Percentiles rank a stretch among this genome's conserved stretches.
Conservation (phyloP, 441 rosid genomes). For the Gossypium schwendimanii region DNA sequence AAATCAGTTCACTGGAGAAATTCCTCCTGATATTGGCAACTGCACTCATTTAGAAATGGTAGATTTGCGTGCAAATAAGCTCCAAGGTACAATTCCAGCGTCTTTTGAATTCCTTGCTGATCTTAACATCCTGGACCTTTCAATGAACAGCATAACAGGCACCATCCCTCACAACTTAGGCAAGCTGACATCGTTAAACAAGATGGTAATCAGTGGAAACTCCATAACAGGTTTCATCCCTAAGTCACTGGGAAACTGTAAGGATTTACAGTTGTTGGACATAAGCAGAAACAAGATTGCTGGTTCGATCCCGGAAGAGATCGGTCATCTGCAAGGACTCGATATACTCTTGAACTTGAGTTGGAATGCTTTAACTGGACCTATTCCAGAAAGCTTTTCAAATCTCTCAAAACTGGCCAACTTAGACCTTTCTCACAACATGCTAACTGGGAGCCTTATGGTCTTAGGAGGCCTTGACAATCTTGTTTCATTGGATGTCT, state of each 20-base stretch:
- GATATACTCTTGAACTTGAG: slow-evolving; percentile 63
- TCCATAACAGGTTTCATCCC: slow-evolving; percentile 49
- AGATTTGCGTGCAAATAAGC: slow-evolving; percentile 48
- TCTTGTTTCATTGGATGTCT: slow-evolving; percentile 52
- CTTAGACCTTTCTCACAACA: slow-evolving; percentile 62
- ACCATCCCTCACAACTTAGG: slow-evolving; percentile 47
- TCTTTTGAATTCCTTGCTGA: slow-evolving; percentile 38
- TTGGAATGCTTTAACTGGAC: slow-evolving; percentile 48
- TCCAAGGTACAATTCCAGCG: slow-evolving; percentile 44
- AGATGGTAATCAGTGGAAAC: slow-evolving; percentile 45
- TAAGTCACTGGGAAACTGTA: slow-evolving; percentile 45
- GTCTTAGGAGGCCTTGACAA: slow-evolving; percentile 44
- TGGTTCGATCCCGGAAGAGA: slow-evolving; percentile 50
- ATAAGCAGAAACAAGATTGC: slow-evolving; percentile 48
- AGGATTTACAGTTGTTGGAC: slow-evolving; percentile 58
- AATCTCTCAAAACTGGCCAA: slow-evolving; percentile 56
- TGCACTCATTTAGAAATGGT: slow-evolving; percentile 60
- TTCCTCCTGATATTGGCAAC: slow-evolving; percentile 50
- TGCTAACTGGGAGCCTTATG: slow-evolving; percentile 42
- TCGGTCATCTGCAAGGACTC: slow-evolving; percentile 46
- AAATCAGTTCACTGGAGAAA: slow-evolving; percentile 44
- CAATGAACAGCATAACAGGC: slow-evolving; percentile 43
- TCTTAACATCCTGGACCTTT: slow-evolving; percentile 57
- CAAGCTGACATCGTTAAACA: slow-evolving; percentile 51
- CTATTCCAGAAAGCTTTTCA: slow-evolving; percentile 48